Evolutionary conservation across 169 alveolate genomes (phyloP), one percentile per base, ranked within the genome.

Genomic region (Plasmodium gonderi): DNA sequence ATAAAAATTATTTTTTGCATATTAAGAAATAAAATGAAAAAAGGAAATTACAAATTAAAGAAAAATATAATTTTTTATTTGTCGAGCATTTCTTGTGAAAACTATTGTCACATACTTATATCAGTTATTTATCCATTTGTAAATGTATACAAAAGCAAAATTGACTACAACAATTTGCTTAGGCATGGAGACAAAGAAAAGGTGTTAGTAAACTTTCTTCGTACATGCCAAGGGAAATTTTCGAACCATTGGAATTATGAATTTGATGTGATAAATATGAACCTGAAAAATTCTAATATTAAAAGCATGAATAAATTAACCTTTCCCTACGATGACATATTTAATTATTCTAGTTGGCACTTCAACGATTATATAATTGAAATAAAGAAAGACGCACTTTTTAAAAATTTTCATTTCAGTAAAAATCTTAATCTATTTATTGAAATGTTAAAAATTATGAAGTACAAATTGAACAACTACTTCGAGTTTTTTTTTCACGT

Each of bases 1-100:
- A 65, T 78, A 60, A 90, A 90, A 90, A 90, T 90, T n/a, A 90
- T 90, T 64, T 90, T 90, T 54, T 90, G 91, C 40, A 17, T 90
- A 33, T 77, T 90, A 90, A 78, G 74, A 90, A 90, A 79, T 31
- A 68, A 42, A 60, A 40, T 54, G 69, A 79, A 79, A 90, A 78
- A 65, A 38, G 79, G 90, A 26, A 45, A 67, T 29, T 44, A 47
- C 33, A 90, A 90, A 47, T 44, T 77, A 29, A 42, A 68, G 67
- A 90, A 64, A n/a, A 77, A 90, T 78, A 78, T 90, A 17, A 78
- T 90, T 67, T 90, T 90, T 90, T 90, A 90, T 42, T 29, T 78
- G 29, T 90, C 94, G 3, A 49, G 40, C 31, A 78, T 90, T 47
- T 65, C 90, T n/a, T 26, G 69, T n/a, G 51, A 64, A 45, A 90